Conservation (phyloP, 2,329 filamentous ascomycete genomes). For the Stagonosporopsis vannaccii region DNA sequence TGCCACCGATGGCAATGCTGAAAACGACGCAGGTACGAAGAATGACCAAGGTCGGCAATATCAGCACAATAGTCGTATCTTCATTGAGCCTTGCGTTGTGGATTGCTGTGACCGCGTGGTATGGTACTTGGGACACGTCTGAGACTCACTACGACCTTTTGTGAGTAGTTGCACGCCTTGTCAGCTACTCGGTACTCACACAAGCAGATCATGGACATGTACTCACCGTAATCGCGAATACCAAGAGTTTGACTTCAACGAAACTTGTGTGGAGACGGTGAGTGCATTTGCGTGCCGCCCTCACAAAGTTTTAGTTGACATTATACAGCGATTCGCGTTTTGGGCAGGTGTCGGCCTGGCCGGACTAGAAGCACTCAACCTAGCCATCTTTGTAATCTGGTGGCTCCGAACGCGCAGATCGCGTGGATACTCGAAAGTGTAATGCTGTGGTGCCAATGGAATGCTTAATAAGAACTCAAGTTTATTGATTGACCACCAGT, state of each 20-base stretch:
- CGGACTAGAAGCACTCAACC: slow-evolving; percentile 25
- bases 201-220: slow-evolving; percentile 28
- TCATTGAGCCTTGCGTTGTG: slow-evolving; percentile 24
- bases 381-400: slow-evolving; percentile 26
- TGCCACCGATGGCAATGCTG: background rate
- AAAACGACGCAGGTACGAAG: slow-evolving; percentile 19
- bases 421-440: slow-evolving; percentile 24
- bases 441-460: background rate
- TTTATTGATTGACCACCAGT: background rate
- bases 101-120: slow-evolving; percentile 27
- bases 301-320: background rate
- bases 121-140: slow-evolving; percentile 29
- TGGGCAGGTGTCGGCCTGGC: slow-evolving; percentile 29
- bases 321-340: slow-evolving; percentile 21
- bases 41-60: slow-evolving; percentile 29
- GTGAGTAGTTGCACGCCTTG: background rate
- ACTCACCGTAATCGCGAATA: slow-evolving; percentile 23
- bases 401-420: slow-evolving; percentile 20
- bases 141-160: slow-evolving; percentile 32
- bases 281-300: background rate
- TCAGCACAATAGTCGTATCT: slow-evolving; percentile 25
- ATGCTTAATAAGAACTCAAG: too few species aligned
- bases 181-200: background rate
- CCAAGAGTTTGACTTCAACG: slow-evolving; percentile 22
- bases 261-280: slow-evolving; percentile 29